These are phyloP conservation scores for Cenococcum geophilum DNA, from an alignment of 495 filamentous ascomycete species.

Conservation along the genomic window DNA sequence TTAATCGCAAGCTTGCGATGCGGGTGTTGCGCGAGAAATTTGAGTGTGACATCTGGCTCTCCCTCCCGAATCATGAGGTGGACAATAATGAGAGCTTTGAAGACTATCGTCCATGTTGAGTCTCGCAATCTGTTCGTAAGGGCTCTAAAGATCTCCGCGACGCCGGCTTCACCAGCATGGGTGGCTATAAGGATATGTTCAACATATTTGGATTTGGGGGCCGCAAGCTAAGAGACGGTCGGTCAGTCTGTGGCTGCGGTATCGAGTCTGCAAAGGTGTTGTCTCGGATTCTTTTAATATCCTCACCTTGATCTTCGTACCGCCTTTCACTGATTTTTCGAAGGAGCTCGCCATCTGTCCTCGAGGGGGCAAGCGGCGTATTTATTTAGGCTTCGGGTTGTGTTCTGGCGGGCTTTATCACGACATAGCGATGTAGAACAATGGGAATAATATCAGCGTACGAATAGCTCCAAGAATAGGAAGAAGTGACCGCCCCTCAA, in stretches of 20 bases:
- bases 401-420: conserved; percentile 8
- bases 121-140: conserved; percentile 83
- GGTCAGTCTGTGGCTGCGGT: conserved; percentile 8
- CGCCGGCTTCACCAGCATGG: conserved; percentile 88
- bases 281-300: neutral
- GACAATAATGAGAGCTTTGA: conserved; percentile 91
- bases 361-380: conserved; percentile 5
- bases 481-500: neutral
- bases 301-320: conserved; percentile 69
- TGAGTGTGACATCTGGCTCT: conserved; percentile 78
- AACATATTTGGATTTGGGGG: conserved; percentile 99
- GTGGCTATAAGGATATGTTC: conserved; percentile 96
- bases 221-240: conserved; percentile 62
- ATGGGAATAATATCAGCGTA: conserved; percentile 18
- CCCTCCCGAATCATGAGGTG: conserved; percentile 98
- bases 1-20: conserved; percentile 73
- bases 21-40: conserved; percentile 76
- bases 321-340: conserved; percentile 46
- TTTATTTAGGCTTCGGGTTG: conserved; percentile 1
- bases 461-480: neutral
- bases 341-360: conserved; percentile 41
- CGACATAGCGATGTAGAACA: conserved; percentile 9
- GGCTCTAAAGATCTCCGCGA: conserved; percentile 91
- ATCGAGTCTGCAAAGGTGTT: neutral
- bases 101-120: conserved; percentile 94